Conservation (phyloP, 495 filamentous ascomycete genomes). For the Aspergillus campestris region DNA sequence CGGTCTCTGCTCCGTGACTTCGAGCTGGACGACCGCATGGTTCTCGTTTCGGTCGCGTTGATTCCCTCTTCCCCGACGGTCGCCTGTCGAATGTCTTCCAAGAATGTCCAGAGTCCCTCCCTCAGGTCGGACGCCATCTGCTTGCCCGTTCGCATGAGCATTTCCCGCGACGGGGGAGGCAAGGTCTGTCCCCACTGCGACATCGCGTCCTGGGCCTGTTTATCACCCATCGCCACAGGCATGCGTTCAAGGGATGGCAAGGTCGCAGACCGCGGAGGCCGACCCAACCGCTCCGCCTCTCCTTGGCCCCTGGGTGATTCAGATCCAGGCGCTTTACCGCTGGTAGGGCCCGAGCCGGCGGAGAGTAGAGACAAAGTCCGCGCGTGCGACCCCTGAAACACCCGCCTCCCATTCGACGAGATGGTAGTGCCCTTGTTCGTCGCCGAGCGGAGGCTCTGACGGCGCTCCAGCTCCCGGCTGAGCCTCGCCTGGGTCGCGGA, state of each 20-base stretch:
- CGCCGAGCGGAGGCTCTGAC: conserved; percentile 33
- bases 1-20: conserved; percentile 34
- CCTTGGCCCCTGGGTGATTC: conserved; percentile 10
- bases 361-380: conserved; percentile 78
- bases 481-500: conserved; percentile 24
- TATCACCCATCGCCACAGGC: conserved; percentile 13
- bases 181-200: conserved; percentile 35
- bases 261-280: conserved; percentile 38
- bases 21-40: conserved; percentile 26
- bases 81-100: conserved; percentile 90
- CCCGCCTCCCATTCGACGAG: conserved; percentile 43
- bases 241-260: conserved; percentile 37
- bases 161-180: conserved; percentile 44
- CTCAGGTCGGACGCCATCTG: conserved; percentile 87
- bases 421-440: conserved; percentile 27
- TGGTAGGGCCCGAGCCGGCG: conserved; percentile 37
- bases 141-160: conserved; percentile 58
- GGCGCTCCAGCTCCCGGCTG: conserved; percentile 44
- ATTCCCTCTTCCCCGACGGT: conserved; percentile 89
- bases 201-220: conserved; percentile 25
- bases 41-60: conserved; percentile 43
- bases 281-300: conserved; percentile 27
- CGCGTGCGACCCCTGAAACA: conserved; percentile 69
- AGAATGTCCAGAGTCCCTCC: conserved; percentile 90
- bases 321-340: conserved; percentile 23